These are phyloP conservation scores for Populus tomentosa DNA, from an alignment of 441 rosid genomes.

Conservation along the genomic window DNA sequence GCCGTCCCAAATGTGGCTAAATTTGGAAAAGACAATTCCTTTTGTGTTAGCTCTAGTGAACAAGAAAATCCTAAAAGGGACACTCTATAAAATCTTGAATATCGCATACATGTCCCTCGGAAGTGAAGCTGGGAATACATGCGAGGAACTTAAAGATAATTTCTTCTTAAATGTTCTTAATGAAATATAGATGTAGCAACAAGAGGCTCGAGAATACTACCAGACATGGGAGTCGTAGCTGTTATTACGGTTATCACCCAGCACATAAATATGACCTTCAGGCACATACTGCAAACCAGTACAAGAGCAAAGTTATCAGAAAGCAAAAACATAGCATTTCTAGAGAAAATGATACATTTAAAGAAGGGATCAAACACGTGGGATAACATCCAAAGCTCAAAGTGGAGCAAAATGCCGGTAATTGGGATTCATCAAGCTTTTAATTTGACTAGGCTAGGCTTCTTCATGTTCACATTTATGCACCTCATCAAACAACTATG, in stretches of 20 bases:
- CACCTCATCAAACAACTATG: not conserved
- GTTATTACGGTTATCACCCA: constrained; percentile 1
- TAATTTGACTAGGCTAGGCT: no score
- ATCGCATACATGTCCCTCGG: not conserved
- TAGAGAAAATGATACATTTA: not conserved
- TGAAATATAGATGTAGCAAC: not conserved
- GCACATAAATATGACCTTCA: not conserved
- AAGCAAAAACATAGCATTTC: not conserved
- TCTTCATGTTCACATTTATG: not conserved
- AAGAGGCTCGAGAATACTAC: not conserved
- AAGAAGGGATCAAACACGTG: constrained; percentile 7
- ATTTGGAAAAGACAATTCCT: not conserved
- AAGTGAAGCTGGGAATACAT: not conserved
- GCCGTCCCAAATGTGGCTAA: not conserved
- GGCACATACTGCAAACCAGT: constrained; percentile 2
- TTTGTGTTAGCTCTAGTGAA: no score
- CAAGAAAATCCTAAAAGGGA: no score
- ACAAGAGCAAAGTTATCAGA: not conserved
- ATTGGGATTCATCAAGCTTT: not conserved
- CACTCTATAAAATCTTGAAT: no score
- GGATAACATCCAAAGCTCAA: constrained; percentile 5
- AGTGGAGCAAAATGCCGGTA: not conserved
- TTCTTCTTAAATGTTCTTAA: not conserved
- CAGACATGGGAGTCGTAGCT: constrained; percentile 1
- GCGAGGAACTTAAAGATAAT: not conserved